Evolutionary conservation across 345 rosid genomes (phyloP), one percentile per base, ranked within the genome.

Genomic region (Rhodamnia rubescens): DNA sequence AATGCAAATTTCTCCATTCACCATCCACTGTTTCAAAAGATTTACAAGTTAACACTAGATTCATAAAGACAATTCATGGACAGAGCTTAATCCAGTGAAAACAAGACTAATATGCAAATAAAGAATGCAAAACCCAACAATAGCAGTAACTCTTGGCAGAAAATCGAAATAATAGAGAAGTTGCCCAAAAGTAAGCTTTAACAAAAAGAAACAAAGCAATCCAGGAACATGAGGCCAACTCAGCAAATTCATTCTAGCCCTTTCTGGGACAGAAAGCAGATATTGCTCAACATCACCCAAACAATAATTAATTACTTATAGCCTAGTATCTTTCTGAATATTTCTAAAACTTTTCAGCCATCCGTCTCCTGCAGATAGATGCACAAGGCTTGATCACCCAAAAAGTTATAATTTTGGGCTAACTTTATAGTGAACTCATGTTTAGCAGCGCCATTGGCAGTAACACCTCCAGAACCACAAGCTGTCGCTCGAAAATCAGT

Each of bases 1-100:
- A 74, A 97, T 95, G 83, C 99, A 97, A 87, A 97, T 96, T 92
- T 97, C 99, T 87, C 99, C 99, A 89, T 97, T 96, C 87, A 97
- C 99, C 94, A 97, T 94, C 99, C 99, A 97, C 99, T 97, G 98
- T 87, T 80, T 88, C 85, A 27, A 59, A 81, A 84, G 53, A 69
- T 85, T 69, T 36, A 69, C 87, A 86, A 61, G 75, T 85, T 27
- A 86, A 86, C 56, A 81, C 83, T 85, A 53, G 36, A 58, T 69
- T 86, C 59, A 87, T 53, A 81, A 78, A 55, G 83, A 85, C 55
- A 78, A 74, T 53, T 85, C 55, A 83, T 42, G 50, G 51, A 86
- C 47, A 69, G 14, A 36, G 80, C 80, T 69, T 24, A 56, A 57
- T 11, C n/a, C 69, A 82, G 87, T 16, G 24, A 51, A 82, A 27